These are phyloP conservation scores for Trichoderma sp. DNA, from an alignment of 2,329 filamentous ascomycete species.

Conservation along the genomic window DNA sequence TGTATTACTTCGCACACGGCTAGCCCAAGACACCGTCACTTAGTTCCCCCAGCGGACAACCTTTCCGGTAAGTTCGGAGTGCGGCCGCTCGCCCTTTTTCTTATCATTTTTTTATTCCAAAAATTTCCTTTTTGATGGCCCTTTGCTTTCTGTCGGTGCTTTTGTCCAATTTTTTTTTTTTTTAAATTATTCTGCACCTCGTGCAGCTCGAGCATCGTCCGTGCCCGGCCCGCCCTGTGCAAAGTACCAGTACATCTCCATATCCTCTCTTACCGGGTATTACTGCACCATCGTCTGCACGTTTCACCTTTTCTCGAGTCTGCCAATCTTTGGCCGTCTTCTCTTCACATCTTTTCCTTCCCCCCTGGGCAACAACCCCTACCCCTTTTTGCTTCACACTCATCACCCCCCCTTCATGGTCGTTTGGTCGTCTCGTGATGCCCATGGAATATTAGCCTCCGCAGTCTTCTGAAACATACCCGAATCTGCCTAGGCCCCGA, in stretches of 20 bases:
- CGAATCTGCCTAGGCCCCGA: conserved; percentile 8
- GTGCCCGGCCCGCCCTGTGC: neutral
- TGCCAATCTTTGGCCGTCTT: neutral
- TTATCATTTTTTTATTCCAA: neutral
- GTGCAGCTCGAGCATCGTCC: neutral
- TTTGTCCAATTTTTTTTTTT: neutral
- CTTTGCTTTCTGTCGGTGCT: neutral
- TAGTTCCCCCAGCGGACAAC: neutral
- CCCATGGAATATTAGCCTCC: conserved; percentile 8
- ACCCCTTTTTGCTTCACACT: neutral
- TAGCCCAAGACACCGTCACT: neutral
- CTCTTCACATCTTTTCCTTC: neutral
- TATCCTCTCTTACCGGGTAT: conserved; percentile 8
- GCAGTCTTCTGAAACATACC: conserved; percentile 17
- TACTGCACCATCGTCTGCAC: conserved; percentile 11
- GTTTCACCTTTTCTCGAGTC: conserved; percentile 1
- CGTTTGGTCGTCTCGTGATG: conserved; percentile 3
- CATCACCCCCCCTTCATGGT: neutral
- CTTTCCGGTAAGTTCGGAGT: conserved; percentile 10
- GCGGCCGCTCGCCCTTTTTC: neutral
- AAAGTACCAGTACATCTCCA: conserved; percentile 16
- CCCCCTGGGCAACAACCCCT: neutral
- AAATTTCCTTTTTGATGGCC: neutral
- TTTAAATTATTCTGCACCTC: neutral
- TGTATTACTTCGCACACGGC: neutral